Conservation (phyloP, 495 filamentous ascomycete species). For the Podospora tetraspora region DNA sequence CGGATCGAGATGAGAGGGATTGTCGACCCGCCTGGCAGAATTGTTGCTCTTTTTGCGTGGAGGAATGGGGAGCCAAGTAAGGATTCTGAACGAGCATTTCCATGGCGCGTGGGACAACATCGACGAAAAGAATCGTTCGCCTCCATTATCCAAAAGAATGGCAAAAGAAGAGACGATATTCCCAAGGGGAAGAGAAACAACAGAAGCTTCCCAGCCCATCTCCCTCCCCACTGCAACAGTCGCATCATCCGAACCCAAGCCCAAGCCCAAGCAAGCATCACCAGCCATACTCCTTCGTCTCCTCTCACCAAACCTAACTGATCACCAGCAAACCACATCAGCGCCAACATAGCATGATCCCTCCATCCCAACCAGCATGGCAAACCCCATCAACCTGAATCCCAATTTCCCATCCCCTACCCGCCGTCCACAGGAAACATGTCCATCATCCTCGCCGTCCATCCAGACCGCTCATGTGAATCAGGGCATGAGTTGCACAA, state of each 20-base stretch:
- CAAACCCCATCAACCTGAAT: neutral
- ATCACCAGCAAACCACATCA: neutral
- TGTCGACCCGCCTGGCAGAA: neutral
- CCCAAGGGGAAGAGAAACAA: neutral
- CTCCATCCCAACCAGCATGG: neutral
- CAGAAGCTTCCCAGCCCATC: too few relatives aligned
- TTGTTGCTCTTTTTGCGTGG: neutral
- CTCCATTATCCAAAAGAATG: neutral
- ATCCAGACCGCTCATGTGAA: neutral
- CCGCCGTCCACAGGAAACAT: neutral
- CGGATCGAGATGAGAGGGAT: slow-evolving; percentile 20
- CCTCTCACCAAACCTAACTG: neutral
- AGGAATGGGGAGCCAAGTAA: neutral
- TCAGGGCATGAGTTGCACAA: neutral
- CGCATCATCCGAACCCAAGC: neutral
- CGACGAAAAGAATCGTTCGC: neutral
- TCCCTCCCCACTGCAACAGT: neutral
- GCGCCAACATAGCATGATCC: too few relatives aligned
- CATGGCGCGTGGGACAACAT: too few relatives aligned
- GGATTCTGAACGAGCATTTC: neutral
- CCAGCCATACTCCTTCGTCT: neutral
- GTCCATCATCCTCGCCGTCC: neutral
- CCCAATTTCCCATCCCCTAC: neutral
- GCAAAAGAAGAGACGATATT: neutral
- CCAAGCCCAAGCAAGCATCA: neutral